Base-by-base conservation (phyloP, 345 rosid species). In the Iberis pinnata region DNA sequence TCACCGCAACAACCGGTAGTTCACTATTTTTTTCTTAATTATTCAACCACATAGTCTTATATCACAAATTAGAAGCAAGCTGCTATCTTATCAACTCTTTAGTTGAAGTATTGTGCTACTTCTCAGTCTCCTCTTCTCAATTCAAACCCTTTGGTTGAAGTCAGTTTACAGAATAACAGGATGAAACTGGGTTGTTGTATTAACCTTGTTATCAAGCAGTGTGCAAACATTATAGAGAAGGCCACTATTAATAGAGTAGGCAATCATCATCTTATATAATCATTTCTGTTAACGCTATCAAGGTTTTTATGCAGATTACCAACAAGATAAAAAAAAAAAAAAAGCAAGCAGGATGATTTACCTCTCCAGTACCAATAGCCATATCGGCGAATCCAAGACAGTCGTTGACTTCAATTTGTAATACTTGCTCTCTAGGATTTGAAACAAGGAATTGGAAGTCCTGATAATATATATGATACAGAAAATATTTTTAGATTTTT, bases 371-470 rank as follows among this genome's bases (percentile, higher is more conserved):
- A 45, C 98, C 98, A 68, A 88, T 68, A 45, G 85, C 69, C 74
- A 83, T 59, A 76, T 83, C 80, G 17, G 81, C 61, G 38, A 92
- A 85, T 70, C 98, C 98, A 75, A 92, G 80, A 65, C 80, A 64
- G 56, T 92, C 98, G 33, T 76, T 83, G 67, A 92, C 97, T 76
- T 88, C 84, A 71, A 92, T 63, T 36, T 43, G 51, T 71, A 92
- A 70, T 61, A 81, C 76, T 67, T 92, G 86, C 58, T 80, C 88
- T 77, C 78, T 75, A 49, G 96, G 98, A 73, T 92, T 83, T 60
- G 85, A 69, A 60, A 88, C 97, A 54, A 88, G 89, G 74, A 92
- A 76, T 70, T 88, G 83, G 80, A 92, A 92, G 73, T 92, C 98
- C 98, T 92, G 86, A 53, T 31, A 65, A 63, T 65, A 61, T 66